Base-by-base conservation (phyloP, 768 basidiomycete genomes). In the Podaxis pistillaris region DNA sequence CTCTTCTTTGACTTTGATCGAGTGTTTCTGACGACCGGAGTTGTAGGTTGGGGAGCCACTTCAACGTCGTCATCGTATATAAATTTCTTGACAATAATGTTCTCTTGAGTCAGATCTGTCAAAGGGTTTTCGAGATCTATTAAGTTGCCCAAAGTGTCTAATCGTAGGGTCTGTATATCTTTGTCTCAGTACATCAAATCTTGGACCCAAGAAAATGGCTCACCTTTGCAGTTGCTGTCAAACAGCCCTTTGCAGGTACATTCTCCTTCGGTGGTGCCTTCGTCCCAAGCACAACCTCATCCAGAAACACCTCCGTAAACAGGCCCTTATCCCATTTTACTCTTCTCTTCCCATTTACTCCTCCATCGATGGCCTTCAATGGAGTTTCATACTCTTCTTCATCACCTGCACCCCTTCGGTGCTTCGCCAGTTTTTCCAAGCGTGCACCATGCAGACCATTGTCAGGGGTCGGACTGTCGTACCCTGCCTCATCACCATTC, bases 251-350 rank as follows among this genome's bases (percentile, higher is more conserved):
- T 22, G 73, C 64, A 47, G 76, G 63, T 24, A 28, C 15, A 30
- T 75, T 72, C 55, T 80, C 77, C 65, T 82, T 82, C 22, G 75
- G 69, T 11, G 77, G 73, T 56, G 72, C 73, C 55, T 77, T 81
- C 12, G 80, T 76, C 56, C 80, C 80, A 36, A 86, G 78, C 66
- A 86, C 78, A 38, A 88, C 77, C 53, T 90, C 85, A 66, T 91
- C 87, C 33, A 91, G 71, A 69, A 80, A 86, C 26, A 87, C 78
- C 5, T 79, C 79, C 11, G 84, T 87, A 50, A 80, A 84, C 65
- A 93, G 75, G 12, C 88, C 88, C 53, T 79, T 79, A 69, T 92
- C 84, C 92, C 92, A 94, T 71, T 90, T 89, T 47, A 94, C 92
- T 59, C 86, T 78, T 69, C 87, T 83, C 69, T 76, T 74, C 53